phyloP scores from a whole-genome alignment of 2,329 filamentous ascomycete species.

The Fusarium denticulatum region DNA sequence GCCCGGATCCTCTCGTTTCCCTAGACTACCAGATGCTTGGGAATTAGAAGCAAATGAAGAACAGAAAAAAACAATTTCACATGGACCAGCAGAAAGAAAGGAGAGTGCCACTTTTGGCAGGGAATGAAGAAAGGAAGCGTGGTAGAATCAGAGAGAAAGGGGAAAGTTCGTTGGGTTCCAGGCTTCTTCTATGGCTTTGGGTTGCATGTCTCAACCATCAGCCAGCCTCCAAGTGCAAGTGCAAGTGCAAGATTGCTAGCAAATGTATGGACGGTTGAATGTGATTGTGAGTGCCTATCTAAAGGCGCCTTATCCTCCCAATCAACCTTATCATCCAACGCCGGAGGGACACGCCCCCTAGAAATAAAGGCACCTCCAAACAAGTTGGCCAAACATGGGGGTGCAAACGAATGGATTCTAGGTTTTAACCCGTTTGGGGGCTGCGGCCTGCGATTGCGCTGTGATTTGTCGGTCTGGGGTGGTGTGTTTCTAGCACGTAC shows the following conservation, averaged over 20 bases:
- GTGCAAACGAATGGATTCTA: neutral
- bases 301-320: neutral
- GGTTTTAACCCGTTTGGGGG: neutral
- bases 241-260: neutral
- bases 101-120: slow-evolving; percentile 14
- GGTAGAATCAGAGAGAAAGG: slow-evolving; percentile 21
- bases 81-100: slow-evolving; percentile 22
- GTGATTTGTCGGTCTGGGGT: neutral
- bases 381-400: neutral
- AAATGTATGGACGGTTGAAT: neutral
- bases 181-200: slow-evolving; percentile 3
- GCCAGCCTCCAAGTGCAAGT: neutral
- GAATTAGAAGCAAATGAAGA: slow-evolving; percentile 36
- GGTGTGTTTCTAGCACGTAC: neutral
- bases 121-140: slow-evolving; percentile 12
- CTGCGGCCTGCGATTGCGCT: slow-evolving; percentile 1
- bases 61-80: slow-evolving; percentile 33
- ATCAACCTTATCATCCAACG: slow-evolving; percentile 1
- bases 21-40: slow-evolving; percentile 42
- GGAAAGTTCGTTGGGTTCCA: neutral
- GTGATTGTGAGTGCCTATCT: neutral
- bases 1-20: slow-evolving; percentile 35
- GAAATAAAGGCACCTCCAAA: neutral
- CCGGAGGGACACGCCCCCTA: neutral
- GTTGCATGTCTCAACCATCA: slow-evolving; percentile 1